Conservation (phyloP, 2,329 filamentous ascomycete species). For the Monosporascus ibericus region DNA sequence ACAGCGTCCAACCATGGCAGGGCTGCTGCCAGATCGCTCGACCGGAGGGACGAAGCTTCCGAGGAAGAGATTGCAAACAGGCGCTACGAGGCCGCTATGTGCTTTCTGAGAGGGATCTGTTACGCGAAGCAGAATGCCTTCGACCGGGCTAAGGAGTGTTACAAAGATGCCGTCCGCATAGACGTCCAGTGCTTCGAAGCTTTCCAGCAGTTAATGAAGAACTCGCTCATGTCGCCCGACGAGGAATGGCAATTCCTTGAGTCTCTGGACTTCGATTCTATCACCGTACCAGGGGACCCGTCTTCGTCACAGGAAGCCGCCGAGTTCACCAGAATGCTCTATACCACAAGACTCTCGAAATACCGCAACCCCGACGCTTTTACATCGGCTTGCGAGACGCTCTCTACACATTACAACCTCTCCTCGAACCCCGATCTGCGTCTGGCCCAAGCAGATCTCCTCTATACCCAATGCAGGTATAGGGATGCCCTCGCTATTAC, state of each 20-base stretch:
- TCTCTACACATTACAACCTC: conserved; percentile 91
- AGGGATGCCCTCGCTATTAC: conserved; percentile 81
- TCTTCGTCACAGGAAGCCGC: conserved; percentile 77
- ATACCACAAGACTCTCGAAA: conserved; percentile 91
- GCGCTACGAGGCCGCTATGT: conserved; percentile 94
- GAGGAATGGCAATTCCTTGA: conserved; percentile 89
- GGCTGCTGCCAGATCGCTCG: conserved; percentile 13
- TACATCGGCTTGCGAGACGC: conserved; percentile 77
- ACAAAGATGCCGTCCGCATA: conserved; percentile 93
- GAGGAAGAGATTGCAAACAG: conserved; percentile 68
- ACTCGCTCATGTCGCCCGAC: conserved; percentile 80
- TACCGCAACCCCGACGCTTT: conserved; percentile 85
- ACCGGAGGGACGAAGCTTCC: conserved; percentile 25
- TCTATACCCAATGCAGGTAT: conserved; percentile 94
- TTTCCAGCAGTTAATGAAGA: conserved; percentile 96
- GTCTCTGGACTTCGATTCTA: conserved; percentile 82
- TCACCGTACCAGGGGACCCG: conserved; percentile 59
- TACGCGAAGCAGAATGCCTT: conserved; percentile 97
- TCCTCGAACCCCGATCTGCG: conserved; percentile 82
- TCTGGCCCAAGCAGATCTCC: conserved; percentile 79
- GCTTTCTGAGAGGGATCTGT: conserved; percentile 86
- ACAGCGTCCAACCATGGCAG: conserved; percentile 13
- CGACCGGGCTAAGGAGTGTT: conserved; percentile 94
- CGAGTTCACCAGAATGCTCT: conserved; percentile 92
- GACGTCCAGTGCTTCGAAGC: conserved; percentile 98